A percentile compares a stretch with the other conserved stretches of the same genome.
Evolutionary conservation across 1,284 basidiomycete species (phyloP).

Genomic region (Tylopilus sp.): DNA sequence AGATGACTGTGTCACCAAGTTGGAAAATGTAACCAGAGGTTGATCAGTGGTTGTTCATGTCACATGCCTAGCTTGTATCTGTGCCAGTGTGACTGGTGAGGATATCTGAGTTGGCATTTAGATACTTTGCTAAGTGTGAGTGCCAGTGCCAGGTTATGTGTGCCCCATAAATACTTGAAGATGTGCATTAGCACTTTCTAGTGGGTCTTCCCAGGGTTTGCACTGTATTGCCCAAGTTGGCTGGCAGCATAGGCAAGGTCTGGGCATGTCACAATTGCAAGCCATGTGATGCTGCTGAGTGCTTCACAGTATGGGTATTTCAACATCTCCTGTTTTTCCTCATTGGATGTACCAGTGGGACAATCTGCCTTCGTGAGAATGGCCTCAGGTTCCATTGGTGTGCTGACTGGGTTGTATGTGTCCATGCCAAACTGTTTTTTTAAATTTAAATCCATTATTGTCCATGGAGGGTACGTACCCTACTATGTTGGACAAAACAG

Average conservation of each 20-base stretch:
- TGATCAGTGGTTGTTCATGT: slow-evolving; percentile 2
- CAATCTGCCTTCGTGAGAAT: not conserved
- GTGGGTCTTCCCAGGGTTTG: slow-evolving; percentile 12
- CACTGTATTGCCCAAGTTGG: slow-evolving; percentile 13
- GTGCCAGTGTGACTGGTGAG: slow-evolving; percentile 6
- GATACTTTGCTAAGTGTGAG: not conserved
- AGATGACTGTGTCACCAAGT: not conserved
- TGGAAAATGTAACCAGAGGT: slow-evolving; percentile 10
- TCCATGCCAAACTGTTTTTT: not conserved
- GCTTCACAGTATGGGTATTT: not conserved
- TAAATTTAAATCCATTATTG: too few relatives aligned
- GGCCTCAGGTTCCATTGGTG: not conserved
- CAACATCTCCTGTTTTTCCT: not conserved
- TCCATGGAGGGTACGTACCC: too few relatives aligned
- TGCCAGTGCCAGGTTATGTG: not conserved
- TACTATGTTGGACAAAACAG: too few relatives aligned
- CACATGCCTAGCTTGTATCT: slow-evolving; percentile 4
- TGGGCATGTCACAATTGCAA: not conserved
- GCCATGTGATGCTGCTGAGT: slow-evolving; percentile 12
- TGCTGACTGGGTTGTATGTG: not conserved
- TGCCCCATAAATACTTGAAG: not conserved
- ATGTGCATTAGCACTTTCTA: slow-evolving; percentile 1
- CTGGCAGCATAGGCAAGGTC: slow-evolving; percentile 9
- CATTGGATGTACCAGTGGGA: not conserved
- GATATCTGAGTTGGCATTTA: not conserved